Evolutionary conservation across 176 grass and related monocot species (phyloP), one percentile per base, ranked within the genome.

Genomic region (Oryza meridionalis): DNA sequence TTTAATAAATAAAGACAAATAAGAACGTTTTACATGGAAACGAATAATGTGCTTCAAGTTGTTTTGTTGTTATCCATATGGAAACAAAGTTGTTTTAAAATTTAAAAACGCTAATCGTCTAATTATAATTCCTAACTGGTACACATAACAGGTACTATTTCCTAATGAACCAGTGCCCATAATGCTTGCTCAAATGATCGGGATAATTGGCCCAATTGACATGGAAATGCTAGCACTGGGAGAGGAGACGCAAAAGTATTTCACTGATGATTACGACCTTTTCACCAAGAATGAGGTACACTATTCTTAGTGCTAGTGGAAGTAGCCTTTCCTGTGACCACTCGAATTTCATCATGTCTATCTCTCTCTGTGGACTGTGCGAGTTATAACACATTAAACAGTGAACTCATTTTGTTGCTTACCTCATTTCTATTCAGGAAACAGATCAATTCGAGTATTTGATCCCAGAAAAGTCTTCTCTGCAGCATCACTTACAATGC

Each of bases 171-270:
- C 91, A 24, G 91, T 94, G 44, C 17, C 84, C 32, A 85, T 89
- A 71, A 98, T 96, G 91, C 93, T 98, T 88, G 96, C 96, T 53
- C 79, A 84, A 46, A 90, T 98, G 81, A 90, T 94, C 15, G 93
- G 83, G 62, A 92, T 90, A 62, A 88, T 96, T 62, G 89, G 91
- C 27, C 93, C 93, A 70, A 98, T 98, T 78, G 91, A 98, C 82
- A 92, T 89, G 87, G 93, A 98, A 84, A 98, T 98, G 96, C 86
- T 98, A 87, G 87, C 64, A 62, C 17, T 90, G 67, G 93, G 96
- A 22, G 81, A 92, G 65, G 89, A 95, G 32, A 90, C 91, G 7
- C 84, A 77, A 1, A 94, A 95, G 75, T 98, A 95, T 81, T 96
- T 98, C 78, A 95, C 96, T 49, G 89, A 92, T 65, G 90, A 91